Conservation (phyloP, 345 rosid genomes). For the Pugionium cornutum region DNA sequence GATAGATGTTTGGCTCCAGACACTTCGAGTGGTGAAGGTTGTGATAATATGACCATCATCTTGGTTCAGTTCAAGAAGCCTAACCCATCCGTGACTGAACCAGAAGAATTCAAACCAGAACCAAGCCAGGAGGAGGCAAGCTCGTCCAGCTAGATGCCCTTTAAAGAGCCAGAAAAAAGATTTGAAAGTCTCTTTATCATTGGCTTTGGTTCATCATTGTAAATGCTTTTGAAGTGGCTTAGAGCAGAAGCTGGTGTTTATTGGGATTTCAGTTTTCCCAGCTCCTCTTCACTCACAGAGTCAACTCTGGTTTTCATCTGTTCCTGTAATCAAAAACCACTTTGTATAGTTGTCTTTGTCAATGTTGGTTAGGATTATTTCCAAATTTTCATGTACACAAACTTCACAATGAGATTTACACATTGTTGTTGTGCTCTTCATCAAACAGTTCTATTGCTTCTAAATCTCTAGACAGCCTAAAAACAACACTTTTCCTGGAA, state of each 20-base stretch:
- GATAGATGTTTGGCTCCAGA: conserved; percentile 88
- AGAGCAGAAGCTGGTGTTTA: conserved; percentile 27
- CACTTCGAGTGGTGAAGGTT: conserved; percentile 80
- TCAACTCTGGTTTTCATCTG: neutral
- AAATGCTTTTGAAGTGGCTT: conserved; percentile 32
- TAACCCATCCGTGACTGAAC: conserved; percentile 15
- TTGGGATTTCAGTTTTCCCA: conserved; percentile 18
- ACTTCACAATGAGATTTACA: neutral
- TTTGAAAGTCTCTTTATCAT: conserved; percentile 19
- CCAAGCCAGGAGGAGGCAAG: conserved; percentile 36
- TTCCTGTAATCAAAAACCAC: conserved; percentile 17
- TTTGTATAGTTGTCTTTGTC: conserved; percentile 31
- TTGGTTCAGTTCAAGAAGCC: conserved; percentile 74
- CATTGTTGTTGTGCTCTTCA: neutral
- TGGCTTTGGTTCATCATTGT: conserved; percentile 25
- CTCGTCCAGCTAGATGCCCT: conserved; percentile 35
- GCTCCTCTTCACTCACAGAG: conserved; percentile 9
- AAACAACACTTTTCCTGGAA: neutral
- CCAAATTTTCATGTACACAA: conserved; percentile 19
- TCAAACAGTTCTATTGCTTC: neutral
- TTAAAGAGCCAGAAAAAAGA: conserved; percentile 18
- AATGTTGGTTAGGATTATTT: conserved; percentile 13
- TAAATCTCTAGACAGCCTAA: neutral
- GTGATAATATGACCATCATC: conserved; percentile 98
- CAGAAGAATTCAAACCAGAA: conserved; percentile 31